A percentile compares a stretch with the other conserved stretches of the same genome.
These are phyloP conservation scores for Groenewaldozyma tartarivorans DNA, from an alignment of 805 yeast genomes.

Conservation along the genomic window DNA sequence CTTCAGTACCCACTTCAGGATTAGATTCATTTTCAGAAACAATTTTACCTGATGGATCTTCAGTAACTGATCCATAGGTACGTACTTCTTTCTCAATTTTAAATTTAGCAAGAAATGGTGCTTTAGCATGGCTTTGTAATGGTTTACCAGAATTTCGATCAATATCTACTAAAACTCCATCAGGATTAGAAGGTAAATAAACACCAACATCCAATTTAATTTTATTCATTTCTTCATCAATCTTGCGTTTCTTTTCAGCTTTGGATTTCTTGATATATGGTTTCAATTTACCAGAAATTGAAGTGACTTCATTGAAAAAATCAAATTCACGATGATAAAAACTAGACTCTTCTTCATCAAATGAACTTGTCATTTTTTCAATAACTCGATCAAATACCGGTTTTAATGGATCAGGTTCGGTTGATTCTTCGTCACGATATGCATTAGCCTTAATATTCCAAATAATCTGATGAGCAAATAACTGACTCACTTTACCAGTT, in stretches of 20 bases:
- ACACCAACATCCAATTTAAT: constrained; percentile 72
- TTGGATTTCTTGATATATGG: constrained; percentile 90
- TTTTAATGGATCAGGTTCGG: constrained; percentile 69
- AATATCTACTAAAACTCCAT: constrained; percentile 86
- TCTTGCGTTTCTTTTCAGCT: constrained; percentile 91
- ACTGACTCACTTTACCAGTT: constrained; percentile 80
- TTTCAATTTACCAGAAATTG: constrained; percentile 87
- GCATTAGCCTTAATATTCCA: constrained; percentile 97
- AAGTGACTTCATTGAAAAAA: constrained; percentile 85
- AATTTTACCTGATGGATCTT: constrained; percentile 5
- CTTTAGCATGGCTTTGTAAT: constrained; percentile 95
- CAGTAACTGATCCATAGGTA: constrained; percentile 11
- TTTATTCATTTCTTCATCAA: constrained; percentile 88
- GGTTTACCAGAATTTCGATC: constrained; percentile 90
- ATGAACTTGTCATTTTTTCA: constrained; percentile 49
- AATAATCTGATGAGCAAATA: constrained; percentile 94
- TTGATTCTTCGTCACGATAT: constrained; percentile 80
- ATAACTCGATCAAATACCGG: constrained; percentile 73
- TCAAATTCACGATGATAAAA: constrained; percentile 78
- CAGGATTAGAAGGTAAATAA: constrained; percentile 92
- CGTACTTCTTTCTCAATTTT: constrained; percentile 56
- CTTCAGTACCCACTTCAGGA: constrained; percentile 6
- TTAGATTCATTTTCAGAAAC: not conserved
- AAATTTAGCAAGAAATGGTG: constrained; percentile 96
- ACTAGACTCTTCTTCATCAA: constrained; percentile 47